Evolutionary conservation across 2,329 filamentous ascomycete genomes (phyloP).

Genomic region (Fusarium bulbicola): DNA sequence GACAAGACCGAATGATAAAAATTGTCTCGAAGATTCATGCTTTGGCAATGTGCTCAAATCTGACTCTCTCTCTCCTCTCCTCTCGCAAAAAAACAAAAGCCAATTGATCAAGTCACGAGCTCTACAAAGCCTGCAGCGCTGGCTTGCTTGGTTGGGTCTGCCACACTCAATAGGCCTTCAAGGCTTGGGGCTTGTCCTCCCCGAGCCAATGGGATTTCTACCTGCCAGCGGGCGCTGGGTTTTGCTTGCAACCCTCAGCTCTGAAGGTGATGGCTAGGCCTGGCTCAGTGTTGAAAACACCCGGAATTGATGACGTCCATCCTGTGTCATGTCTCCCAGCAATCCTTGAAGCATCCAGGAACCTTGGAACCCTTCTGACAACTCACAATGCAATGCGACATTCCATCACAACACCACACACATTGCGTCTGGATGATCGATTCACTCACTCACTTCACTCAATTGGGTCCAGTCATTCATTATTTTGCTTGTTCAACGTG

Average conservation of each 20-base stretch:
- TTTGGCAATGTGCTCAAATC: constrained; percentile 16
- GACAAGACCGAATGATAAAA: neutral
- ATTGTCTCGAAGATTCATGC: neutral
- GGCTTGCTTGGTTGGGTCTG: constrained; percentile 11
- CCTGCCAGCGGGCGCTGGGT: constrained; percentile 21
- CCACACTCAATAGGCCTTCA: constrained; percentile 12
- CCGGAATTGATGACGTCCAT: constrained; percentile 24
- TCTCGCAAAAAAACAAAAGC: neutral
- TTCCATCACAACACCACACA: constrained; percentile 4
- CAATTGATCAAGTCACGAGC: constrained; percentile 31
- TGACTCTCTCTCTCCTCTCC: neutral
- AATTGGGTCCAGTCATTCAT: neutral
- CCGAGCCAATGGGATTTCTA: constrained; percentile 16
- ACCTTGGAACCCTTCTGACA: constrained; percentile 24
- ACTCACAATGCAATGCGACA: constrained; percentile 19
- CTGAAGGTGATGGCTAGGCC: neutral
- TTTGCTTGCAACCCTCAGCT: constrained; percentile 14
- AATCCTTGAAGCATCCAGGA: constrained; percentile 11
- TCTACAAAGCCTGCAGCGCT: constrained; percentile 21
- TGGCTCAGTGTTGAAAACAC: neutral
- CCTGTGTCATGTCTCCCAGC: constrained; percentile 28
- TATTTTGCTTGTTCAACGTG: neutral
- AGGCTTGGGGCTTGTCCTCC: constrained; percentile 9
- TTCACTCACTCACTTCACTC: neutral
- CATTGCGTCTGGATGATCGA: neutral